Conservation (phyloP, 306 rosid genomes). For the Datisca glomerata region DNA sequence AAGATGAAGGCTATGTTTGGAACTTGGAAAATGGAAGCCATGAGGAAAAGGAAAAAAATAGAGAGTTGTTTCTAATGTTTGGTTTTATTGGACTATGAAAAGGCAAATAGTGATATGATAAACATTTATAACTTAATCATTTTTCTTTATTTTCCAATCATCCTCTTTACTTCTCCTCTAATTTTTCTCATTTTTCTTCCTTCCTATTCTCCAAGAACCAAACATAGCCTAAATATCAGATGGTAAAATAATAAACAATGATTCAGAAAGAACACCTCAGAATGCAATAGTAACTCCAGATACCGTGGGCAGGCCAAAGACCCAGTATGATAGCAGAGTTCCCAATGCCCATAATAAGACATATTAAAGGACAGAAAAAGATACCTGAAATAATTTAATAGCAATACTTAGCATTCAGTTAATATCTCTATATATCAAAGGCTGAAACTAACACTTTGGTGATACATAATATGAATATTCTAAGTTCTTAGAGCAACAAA, state of each 20-base stretch:
- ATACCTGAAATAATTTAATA: conserved; percentile 45
- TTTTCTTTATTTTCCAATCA: too few species aligned
- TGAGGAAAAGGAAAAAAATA: too few species aligned
- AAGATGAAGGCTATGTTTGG: too few species aligned
- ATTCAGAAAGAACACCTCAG: conserved; percentile 38
- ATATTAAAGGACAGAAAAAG: conserved; percentile 56
- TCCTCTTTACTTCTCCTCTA: too few species aligned
- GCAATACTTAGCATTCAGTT: too few species aligned
- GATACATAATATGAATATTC: background rate
- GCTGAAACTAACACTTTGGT: background rate
- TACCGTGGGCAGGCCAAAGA: conserved; percentile 65
- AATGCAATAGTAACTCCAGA: conserved; percentile 65
- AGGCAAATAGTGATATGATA: too few species aligned
- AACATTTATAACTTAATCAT: too few species aligned
- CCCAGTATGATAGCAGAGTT: conserved; percentile 59
- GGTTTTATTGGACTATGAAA: too few species aligned
- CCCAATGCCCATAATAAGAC: conserved; percentile 65
- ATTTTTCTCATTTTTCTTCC: too few species aligned
- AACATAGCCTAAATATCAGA: background rate
- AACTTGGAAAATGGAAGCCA: too few species aligned
- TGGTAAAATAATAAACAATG: background rate
- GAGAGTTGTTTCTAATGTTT: too few species aligned
- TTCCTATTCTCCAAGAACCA: too few species aligned
- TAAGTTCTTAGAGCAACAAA: background rate
- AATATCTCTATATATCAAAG: background rate